Base-by-base conservation (phyloP, 2,329 filamentous ascomycete species). In the Talaromyces islandicus region DNA sequence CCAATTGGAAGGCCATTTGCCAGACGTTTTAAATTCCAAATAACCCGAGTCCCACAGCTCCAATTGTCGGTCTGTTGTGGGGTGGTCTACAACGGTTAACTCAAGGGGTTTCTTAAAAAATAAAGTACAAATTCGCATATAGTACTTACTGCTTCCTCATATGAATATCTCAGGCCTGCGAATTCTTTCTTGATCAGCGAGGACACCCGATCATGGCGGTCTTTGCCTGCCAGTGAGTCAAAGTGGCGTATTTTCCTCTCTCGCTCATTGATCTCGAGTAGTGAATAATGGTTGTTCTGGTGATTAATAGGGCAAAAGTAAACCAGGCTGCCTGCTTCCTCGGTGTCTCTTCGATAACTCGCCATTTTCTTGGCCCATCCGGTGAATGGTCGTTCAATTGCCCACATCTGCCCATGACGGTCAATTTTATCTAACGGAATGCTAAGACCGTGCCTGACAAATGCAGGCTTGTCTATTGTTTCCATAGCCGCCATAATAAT, bases 191-290 rank as follows among this genome's bases (percentile, higher is more conserved):
- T 35, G 21, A 35, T 54, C 27, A 54, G 29, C 10, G 35, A 35
- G 24, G 19, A 32, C 52, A 54, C 12, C 17, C 17, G 32, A 17
- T 12, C 32, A 17, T 38, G 32, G 32, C 32, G 32, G 32, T 4
- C 2, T 38, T 17, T 38, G 6, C 43, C 59, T 55, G 58, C 63
- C 27, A 63, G 64, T 25, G 63, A 70, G 63, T 70, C 58, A 53
- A 67, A 70, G 57, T 69, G 52, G n/a, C 64, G 63, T 60, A 70
- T 69, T 17, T 64, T 63, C 54, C 62, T 55, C 43, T 67, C 58
- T 29, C 48, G 30, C 60, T 71, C 52, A 57, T 71, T 68, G 17
- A 70, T 67, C 56, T 71, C 63, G 12, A 71, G 64, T 32, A 70
- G 53, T 19, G 62, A 65, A 38, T 68, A 71, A 61, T 71, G 60